phyloP scores from a whole-genome alignment of 225 moss, liverwort and hornwort genomes.

The Physcomitrellopsis africana region DNA sequence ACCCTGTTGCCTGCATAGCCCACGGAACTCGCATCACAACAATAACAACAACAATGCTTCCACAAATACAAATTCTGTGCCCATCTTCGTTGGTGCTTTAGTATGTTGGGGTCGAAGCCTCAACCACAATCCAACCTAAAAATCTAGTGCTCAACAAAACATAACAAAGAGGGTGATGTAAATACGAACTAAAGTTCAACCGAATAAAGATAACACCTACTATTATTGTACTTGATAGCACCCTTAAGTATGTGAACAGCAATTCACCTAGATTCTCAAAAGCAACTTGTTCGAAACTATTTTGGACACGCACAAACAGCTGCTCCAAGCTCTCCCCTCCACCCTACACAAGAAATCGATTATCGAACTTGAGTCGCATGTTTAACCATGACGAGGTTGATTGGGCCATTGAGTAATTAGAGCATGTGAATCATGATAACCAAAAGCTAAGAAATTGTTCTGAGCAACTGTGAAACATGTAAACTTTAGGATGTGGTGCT shows the following conservation, averaged over 20 bases:
- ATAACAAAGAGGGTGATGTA: not conserved
- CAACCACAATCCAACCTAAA: slow-evolving; percentile 7
- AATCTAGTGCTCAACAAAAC: slow-evolving; percentile 7
- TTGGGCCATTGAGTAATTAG: slow-evolving; percentile 4
- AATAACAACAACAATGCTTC: not conserved
- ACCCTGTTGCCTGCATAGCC: slow-evolving; percentile 69
- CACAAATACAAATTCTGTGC: not conserved
- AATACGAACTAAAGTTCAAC: not conserved
- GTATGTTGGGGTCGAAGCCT: slow-evolving; percentile 8
- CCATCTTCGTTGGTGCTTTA: not conserved
- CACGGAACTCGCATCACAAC: not conserved
- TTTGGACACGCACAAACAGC: slow-evolving; percentile 74
- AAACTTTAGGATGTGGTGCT: slow-evolving; percentile 1
- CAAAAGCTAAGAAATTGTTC: not conserved
- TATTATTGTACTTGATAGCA: not conserved
- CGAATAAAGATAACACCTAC: slow-evolving; percentile 5
- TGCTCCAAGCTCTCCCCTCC: slow-evolving; percentile 94
- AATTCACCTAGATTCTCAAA: slow-evolving; percentile 65
- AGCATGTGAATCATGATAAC: not conserved
- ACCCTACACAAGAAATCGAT: slow-evolving; percentile 52
- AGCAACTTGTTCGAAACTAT: slow-evolving; percentile 73
- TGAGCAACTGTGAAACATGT: not conserved
- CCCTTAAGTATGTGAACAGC: slow-evolving; percentile 1
- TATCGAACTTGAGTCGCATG: slow-evolving; percentile 20
- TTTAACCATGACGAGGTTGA: slow-evolving; percentile 24